Evolutionary conservation across 441 rosid genomes (phyloP), one percentile per base, ranked within the genome.

Genomic region (Pelargonium myrrhifolium): DNA sequence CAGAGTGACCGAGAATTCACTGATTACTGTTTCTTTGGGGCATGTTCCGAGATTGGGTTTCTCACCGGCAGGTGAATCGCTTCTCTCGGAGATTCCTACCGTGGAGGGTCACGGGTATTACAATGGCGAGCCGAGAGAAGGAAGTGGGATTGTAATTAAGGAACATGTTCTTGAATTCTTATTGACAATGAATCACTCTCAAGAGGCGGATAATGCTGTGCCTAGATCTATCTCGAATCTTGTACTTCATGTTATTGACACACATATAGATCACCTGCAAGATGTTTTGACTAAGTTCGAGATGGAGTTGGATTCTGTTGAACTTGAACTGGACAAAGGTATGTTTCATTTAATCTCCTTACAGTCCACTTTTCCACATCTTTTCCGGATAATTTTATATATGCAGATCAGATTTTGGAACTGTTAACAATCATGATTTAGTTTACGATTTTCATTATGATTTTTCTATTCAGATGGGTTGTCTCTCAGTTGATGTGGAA

Each of bases 91-190:
- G 76, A 83, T 93, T 73, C 98, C 98, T 11, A 89, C 89, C 59
- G 84, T 88, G 58, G 98, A 90, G 74, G 80, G 78, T 74, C 82
- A 95, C 0, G 68, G 83, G 0, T 70, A 75, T 68, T 56, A 58
- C 9, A 77, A 74, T 39, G 83, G 82, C 68, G 89, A 81, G 71
- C 77, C 68, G 14, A 87, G 76, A 77, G 92, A 86, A 42, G 78
- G 39, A 35, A 35, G 39, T 6, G 39, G 82, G 68, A 80, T 80
- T 74, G 96, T 93, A 58, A 88, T 93, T 17, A 84, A 82, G 76
- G 98, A 90, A 77, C 98, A 93, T 77, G 97, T 93, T 75, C 93
- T 93, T 47, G 98, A 93, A 72, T 93, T 90, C 74, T 82, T 93
- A 55, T 65, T 93, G 67, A 93, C 90, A 0, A 93, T 90, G 98